These are phyloP conservation scores for Coemansia sp. DNA, from an alignment of 192 early-diverging fungal species.

Conservation along the genomic window DNA sequence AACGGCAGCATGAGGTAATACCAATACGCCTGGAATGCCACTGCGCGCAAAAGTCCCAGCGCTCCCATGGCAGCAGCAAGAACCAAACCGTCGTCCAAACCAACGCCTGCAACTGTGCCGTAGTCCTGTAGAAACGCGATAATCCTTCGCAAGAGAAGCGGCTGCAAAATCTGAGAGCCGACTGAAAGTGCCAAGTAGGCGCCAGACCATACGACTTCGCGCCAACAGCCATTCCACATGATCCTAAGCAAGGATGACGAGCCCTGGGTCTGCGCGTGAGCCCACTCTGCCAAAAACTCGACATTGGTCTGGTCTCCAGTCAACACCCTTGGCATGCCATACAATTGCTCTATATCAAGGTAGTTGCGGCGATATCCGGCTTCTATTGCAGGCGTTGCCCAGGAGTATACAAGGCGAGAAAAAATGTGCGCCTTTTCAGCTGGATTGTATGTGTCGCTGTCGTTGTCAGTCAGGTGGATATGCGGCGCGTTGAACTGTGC, in stretches of 20 bases:
- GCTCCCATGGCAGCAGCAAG: constrained; percentile 24
- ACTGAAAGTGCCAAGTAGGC: constrained; percentile 10
- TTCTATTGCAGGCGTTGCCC: constrained; percentile 84
- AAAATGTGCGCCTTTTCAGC: constrained; percentile 14
- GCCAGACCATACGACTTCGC: constrained; percentile 9
- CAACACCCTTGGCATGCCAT: constrained; percentile 5
- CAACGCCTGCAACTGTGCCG: background rate
- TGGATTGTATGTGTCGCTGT: background rate
- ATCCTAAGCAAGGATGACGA: constrained; percentile 1
- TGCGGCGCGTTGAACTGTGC: background rate
- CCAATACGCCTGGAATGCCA: constrained; percentile 50
- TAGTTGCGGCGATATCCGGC: constrained; percentile 68
- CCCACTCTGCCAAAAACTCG: constrained; percentile 21
- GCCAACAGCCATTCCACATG: background rate
- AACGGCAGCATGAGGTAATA: constrained; percentile 74
- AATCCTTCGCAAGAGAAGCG: constrained; percentile 11
- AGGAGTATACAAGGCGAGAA: constrained; percentile 64
- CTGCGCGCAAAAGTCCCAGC: background rate
- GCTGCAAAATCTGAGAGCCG: constrained; percentile 22
- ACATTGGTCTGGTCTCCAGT: constrained; percentile 1
- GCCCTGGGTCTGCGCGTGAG: constrained; percentile 12
- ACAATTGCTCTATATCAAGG: constrained; percentile 8
- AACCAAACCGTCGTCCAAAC: constrained; percentile 18
- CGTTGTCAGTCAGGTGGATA: background rate
- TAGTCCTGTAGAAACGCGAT: constrained; percentile 25